Percentiles rank a stretch among this genome's conserved stretches.
Conservation (phyloP, 2,329 filamentous ascomycete genomes). For the Xylaria sp. region DNA sequence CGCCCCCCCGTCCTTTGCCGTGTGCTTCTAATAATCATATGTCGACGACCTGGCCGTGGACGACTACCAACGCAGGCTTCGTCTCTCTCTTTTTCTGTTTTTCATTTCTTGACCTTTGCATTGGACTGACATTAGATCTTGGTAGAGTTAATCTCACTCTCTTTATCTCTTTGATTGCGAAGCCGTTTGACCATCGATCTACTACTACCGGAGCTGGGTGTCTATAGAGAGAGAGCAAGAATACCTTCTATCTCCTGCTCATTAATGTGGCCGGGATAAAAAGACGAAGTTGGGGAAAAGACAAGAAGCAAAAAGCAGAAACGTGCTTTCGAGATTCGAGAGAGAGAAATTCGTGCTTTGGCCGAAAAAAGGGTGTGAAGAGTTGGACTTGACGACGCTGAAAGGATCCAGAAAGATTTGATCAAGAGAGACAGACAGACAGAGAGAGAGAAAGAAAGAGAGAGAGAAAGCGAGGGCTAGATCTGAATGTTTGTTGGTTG, state of each 20-base stretch:
- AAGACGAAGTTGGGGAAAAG: slow-evolving; percentile 12
- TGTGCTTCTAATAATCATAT: slow-evolving; percentile 33
- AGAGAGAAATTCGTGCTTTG: slow-evolving; percentile 6
- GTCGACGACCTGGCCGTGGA: slow-evolving; percentile 29
- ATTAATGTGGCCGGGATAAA: slow-evolving; percentile 23
- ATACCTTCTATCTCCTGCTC: slow-evolving; percentile 18
- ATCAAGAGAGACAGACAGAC: slow-evolving; percentile 16
- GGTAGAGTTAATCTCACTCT: slow-evolving; percentile 18
- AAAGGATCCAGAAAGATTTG: neutral
- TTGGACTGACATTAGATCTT: slow-evolving; percentile 20
- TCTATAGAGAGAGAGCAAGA: slow-evolving; percentile 20
- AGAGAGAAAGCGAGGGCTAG: neutral
- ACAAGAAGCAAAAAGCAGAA: neutral
- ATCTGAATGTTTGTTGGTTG: slow-evolving; percentile 29
- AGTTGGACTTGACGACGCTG: slow-evolving; percentile 12
- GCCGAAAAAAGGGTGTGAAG: slow-evolving; percentile 18
- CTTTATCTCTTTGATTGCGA: slow-evolving; percentile 26
- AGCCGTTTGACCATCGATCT: slow-evolving; percentile 22
- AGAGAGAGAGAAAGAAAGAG: slow-evolving; percentile 15
- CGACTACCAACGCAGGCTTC: slow-evolving; percentile 27
- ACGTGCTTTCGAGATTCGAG: slow-evolving; percentile 7
- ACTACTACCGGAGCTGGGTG: slow-evolving; percentile 22
- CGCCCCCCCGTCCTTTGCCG: slow-evolving; percentile 27
- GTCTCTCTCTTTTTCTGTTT: slow-evolving; percentile 20
- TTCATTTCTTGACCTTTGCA: slow-evolving; percentile 17